phyloP scores from a whole-genome alignment of 805 yeast genomes.

The Debaryomyces tyrocola region DNA sequence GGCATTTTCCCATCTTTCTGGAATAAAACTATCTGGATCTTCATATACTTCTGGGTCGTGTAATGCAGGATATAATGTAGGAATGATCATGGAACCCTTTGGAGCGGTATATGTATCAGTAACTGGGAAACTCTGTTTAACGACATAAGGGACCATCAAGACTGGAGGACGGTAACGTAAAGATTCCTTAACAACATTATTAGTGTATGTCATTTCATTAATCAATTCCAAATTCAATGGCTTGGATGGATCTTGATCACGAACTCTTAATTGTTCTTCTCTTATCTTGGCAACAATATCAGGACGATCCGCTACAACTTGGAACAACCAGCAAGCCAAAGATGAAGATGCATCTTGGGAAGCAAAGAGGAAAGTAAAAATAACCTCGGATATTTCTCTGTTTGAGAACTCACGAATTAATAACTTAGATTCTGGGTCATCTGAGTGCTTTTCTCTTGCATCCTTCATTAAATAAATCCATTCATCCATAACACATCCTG shows the following conservation, averaged over 20 bases:
- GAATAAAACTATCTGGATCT: conserved; percentile 90
- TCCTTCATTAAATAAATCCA: conserved; percentile 88
- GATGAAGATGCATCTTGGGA: conserved; percentile 98
- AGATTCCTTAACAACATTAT: conserved; percentile 87
- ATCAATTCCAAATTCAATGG: conserved; percentile 71
- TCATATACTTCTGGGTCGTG: conserved; percentile 98
- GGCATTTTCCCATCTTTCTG: conserved; percentile 95
- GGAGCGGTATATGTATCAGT: conserved; percentile 86
- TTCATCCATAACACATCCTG: conserved; percentile 91
- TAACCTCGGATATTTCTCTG: conserved; percentile 92
- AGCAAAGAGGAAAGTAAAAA: conserved; percentile 95
- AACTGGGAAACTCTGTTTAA: conserved; percentile 81
- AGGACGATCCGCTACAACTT: conserved; percentile 92
- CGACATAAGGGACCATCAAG: conserved; percentile 96
- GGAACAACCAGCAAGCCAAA: conserved; percentile 97
- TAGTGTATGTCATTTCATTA: conserved; percentile 84
- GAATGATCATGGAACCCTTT: conserved; percentile 95
- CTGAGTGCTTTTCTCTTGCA: conserved; percentile 54
- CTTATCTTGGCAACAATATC: conserved; percentile 84
- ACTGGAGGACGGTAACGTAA: conserved; percentile 97
- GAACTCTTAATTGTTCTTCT: conserved; percentile 84
- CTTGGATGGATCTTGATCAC: conserved; percentile 69
- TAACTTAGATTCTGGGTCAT: conserved; percentile 53
- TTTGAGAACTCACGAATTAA: conserved; percentile 81
- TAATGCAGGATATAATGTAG: conserved; percentile 91